Conservation (phyloP, 139 green algal genomes). For the Eudorina sp. region DNA sequence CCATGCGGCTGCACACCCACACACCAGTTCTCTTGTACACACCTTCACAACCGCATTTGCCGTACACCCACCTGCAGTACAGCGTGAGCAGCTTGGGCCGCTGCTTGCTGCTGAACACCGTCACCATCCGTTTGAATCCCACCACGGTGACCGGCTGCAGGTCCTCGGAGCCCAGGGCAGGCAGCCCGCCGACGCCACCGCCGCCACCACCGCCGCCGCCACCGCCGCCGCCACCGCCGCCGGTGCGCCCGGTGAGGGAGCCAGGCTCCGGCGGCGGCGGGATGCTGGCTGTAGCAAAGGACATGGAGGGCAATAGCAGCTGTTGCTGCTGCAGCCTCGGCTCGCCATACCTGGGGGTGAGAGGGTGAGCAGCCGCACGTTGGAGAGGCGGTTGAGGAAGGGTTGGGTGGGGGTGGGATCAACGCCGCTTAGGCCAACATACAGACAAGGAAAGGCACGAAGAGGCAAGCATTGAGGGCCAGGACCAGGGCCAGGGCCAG, state of each 20-base stretch:
- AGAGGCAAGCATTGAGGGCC: too few species aligned
- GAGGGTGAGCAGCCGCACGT: too few species aligned
- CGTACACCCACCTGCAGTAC: conserved; percentile 62
- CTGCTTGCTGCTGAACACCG: conserved; percentile 84
- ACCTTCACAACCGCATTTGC: too few species aligned
- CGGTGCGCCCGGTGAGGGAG: neutral
- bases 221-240: neutral
- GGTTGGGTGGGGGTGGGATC: too few species aligned
- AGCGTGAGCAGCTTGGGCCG: conserved; percentile 77
- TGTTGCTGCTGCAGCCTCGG: neutral
- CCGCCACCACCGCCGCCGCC: neutral
- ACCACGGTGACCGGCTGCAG: conserved; percentile 39
- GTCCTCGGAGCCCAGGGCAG: conserved; percentile 1
- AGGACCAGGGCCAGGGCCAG: too few species aligned
- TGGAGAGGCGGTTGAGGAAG: too few species aligned
- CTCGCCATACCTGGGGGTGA: too few species aligned
- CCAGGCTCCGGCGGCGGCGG: neutral
- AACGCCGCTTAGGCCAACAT: too few species aligned
- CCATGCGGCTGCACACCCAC: too few species aligned
- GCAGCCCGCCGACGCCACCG: neutral
- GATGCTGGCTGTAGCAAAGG: neutral
- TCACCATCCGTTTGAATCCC: conserved; percentile 65
- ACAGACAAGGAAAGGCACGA: too few species aligned
- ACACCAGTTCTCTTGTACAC: too few species aligned
- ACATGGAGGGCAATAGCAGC: conserved; percentile 37